phyloP scores from a whole-genome alignment of 2,329 filamentous ascomycete species.

The Monilinia polystroma region DNA sequence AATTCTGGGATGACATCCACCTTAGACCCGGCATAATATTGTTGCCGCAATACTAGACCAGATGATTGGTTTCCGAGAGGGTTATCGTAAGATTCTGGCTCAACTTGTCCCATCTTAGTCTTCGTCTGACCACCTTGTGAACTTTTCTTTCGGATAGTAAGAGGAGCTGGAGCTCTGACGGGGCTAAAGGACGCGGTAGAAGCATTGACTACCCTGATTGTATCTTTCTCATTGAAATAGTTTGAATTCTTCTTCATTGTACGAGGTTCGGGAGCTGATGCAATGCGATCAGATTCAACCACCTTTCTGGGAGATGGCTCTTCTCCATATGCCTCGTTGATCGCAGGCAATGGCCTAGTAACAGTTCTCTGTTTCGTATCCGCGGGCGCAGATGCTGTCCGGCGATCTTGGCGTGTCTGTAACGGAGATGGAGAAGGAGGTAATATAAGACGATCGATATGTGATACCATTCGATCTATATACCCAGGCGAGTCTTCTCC shows the following conservation, averaged over 20 bases:
- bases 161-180: slow-evolving; percentile 38
- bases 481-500: slow-evolving; percentile 45
- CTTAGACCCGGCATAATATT: slow-evolving; percentile 28
- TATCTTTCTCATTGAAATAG: slow-evolving; percentile 30
- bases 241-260: slow-evolving; percentile 15
- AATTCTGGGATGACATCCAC: slow-evolving; percentile 25
- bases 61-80: slow-evolving; percentile 20
- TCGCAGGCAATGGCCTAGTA: slow-evolving; percentile 34
- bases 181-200: slow-evolving; percentile 33
- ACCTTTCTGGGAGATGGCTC: slow-evolving; percentile 28
- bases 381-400: slow-evolving; percentile 49
- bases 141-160: slow-evolving; percentile 39
- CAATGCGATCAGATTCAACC: slow-evolving; percentile 30
- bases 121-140: slow-evolving; percentile 27
- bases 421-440: slow-evolving; percentile 36
- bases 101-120: background rate
- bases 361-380: slow-evolving; percentile 25
- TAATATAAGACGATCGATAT: slow-evolving; percentile 57
- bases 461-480: slow-evolving; percentile 58
- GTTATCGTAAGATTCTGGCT: slow-evolving; percentile 3
- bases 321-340: slow-evolving; percentile 34
- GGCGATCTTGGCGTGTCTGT: slow-evolving; percentile 37
- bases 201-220: slow-evolving; percentile 37
- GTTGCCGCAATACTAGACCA: slow-evolving; percentile 31
- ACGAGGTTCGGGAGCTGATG: slow-evolving; percentile 39